Evolutionary conservation across 306 rosid species (phyloP).

Genomic region (Rosa persica): DNA sequence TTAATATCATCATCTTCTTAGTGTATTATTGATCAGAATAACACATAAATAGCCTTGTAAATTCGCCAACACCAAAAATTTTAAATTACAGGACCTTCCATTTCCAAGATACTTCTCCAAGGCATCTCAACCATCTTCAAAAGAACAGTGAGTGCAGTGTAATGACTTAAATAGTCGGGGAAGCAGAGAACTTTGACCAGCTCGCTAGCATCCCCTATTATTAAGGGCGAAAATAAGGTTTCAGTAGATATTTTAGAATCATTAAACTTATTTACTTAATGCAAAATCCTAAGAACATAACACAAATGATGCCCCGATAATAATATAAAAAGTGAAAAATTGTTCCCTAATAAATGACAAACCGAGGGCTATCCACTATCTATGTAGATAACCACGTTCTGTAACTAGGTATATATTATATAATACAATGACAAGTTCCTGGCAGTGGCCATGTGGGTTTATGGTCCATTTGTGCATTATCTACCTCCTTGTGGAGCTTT

Average conservation of each 20-base stretch:
- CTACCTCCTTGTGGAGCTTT: background rate
- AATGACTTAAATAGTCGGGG: background rate
- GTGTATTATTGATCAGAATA: too few relatives aligned
- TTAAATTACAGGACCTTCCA: background rate
- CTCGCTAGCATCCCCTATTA: background rate
- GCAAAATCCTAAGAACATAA: background rate
- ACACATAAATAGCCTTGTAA: background rate
- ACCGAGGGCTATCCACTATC: constrained; percentile 3
- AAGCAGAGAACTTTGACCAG: background rate
- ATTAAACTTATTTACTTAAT: background rate
- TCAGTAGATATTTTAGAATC: background rate
- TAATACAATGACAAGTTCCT: background rate
- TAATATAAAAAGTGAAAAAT: background rate
- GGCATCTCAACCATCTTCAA: background rate
- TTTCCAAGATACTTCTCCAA: background rate
- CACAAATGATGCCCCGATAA: background rate
- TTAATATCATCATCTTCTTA: too few relatives aligned
- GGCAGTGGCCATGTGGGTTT: constrained; percentile 11
- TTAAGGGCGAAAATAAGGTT: background rate
- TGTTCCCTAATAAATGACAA: background rate
- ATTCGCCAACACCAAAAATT: too few relatives aligned
- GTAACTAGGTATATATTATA: background rate
- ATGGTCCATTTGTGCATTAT: background rate
- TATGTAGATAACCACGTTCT: background rate
- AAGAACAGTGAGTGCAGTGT: background rate